Evolutionary conservation across 257 asterid species (phyloP).

Genomic region (Leptodermis oblonga): DNA sequence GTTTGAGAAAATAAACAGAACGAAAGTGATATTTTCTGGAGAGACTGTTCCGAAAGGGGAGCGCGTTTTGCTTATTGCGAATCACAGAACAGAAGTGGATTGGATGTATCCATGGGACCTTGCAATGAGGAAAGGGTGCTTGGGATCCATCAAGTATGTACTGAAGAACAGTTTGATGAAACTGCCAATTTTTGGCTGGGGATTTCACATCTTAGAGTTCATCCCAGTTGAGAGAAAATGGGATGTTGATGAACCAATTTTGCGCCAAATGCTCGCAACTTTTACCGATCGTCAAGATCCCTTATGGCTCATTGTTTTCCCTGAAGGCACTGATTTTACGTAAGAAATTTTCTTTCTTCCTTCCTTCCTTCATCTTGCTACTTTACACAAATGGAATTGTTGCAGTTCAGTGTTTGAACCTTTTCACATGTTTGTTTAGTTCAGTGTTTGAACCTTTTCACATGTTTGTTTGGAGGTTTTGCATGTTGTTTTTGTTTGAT

Average conservation of each 20-base stretch:
- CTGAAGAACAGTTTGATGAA: conserved; percentile 87
- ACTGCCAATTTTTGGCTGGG: conserved; percentile 88
- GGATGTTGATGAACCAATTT: conserved; percentile 55
- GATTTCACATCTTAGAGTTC: conserved; percentile 82
- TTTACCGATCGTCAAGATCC: conserved; percentile 53
- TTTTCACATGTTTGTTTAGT: too few species aligned
- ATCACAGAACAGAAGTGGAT: conserved; percentile 90
- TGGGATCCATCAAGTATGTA: conserved; percentile 69
- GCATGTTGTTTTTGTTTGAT: neutral
- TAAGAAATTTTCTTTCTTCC: conserved; percentile 25
- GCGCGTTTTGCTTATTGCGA: conserved; percentile 70
- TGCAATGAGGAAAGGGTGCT: conserved; percentile 70
- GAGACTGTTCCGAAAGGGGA: conserved; percentile 61
- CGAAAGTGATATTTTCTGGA: conserved; percentile 74
- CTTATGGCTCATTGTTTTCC: conserved; percentile 86
- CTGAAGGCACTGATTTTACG: conserved; percentile 97
- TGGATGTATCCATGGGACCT: conserved; percentile 98
- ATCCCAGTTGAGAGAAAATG: conserved; percentile 85
- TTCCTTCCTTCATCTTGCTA: conserved; percentile 4
- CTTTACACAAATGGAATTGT: too few species aligned
- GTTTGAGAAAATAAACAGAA: conserved; percentile 70
- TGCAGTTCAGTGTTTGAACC: too few species aligned
- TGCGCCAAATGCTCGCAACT: conserved; percentile 48
- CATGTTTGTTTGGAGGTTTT: too few species aligned
- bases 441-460: too few species aligned